Evolutionary conservation across 192 early-diverging fungal genomes (phyloP).

Genomic region (Chytriomyces confervae): DNA sequence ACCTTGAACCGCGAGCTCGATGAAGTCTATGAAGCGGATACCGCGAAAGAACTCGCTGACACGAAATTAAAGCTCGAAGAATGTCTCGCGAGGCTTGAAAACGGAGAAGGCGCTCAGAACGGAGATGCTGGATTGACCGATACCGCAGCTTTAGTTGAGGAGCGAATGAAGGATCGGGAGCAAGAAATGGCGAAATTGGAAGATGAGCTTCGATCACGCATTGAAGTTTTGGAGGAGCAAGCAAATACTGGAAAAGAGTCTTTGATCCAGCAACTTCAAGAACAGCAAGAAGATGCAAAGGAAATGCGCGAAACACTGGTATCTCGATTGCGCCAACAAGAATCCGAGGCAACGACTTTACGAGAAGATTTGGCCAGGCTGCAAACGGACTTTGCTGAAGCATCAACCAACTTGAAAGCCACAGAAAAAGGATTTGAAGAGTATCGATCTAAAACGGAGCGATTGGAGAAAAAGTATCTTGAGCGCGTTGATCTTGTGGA

Average conservation of each 20-base stretch:
- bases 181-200: conserved; percentile 16
- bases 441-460: conserved; percentile 6
- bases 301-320: conserved; percentile 39
- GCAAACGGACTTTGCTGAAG: conserved; percentile 10
- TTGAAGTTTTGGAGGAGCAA: conserved; percentile 30
- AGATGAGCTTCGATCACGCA: conserved; percentile 15
- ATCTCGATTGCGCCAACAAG: conserved; percentile 18
- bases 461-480: conserved; percentile 23
- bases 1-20: conserved; percentile 31
- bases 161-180: conserved; percentile 10
- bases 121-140: background rate
- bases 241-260: background rate
- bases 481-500: conserved; percentile 20
- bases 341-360: conserved; percentile 27
- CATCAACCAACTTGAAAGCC: background rate
- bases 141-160: background rate
- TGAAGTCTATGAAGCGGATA: conserved; percentile 6
- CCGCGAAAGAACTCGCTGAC: background rate
- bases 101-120: background rate
- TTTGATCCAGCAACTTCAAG: conserved; percentile 35
- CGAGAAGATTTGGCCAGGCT: conserved; percentile 14
- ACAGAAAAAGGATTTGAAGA: conserved; percentile 19
- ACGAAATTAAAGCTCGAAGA: background rate
- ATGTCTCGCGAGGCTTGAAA: background rate
- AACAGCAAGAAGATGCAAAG: conserved; percentile 33